Percentiles rank a stretch among this genome's conserved stretches.
Evolutionary conservation across 2,329 filamentous ascomycete genomes (phyloP).

Genomic region (Pseudocercospora ulei): DNA sequence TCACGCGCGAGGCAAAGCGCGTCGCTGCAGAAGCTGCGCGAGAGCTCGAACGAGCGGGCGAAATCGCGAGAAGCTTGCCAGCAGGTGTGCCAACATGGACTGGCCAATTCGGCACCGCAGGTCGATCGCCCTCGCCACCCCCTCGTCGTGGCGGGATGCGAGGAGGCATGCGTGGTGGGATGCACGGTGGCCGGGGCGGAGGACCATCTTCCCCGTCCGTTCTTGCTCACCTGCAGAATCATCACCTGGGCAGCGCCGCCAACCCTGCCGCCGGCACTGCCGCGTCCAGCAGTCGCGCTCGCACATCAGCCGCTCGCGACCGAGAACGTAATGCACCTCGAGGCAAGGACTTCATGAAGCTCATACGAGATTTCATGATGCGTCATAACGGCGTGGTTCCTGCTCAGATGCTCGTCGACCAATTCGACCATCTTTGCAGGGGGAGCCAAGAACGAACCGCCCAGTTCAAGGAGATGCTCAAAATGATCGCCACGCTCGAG

Average conservation of each 20-base stretch:
- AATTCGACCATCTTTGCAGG: slow-evolving; percentile 72
- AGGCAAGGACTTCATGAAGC: slow-evolving; percentile 40
- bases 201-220: slow-evolving; percentile 37
- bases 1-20: slow-evolving; percentile 70
- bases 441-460: slow-evolving; percentile 56
- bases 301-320: slow-evolving; percentile 23
- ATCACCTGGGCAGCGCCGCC: slow-evolving; percentile 33
- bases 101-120: slow-evolving; percentile 67
- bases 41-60: slow-evolving; percentile 61
- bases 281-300: slow-evolving; percentile 26
- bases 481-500: slow-evolving; percentile 63
- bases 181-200: slow-evolving; percentile 32
- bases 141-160: slow-evolving; percentile 41
- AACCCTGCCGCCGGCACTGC: slow-evolving; percentile 27
- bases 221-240: slow-evolving; percentile 38
- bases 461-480: slow-evolving; percentile 74
- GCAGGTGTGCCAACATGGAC: slow-evolving; percentile 92
- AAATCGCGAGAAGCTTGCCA: slow-evolving; percentile 61
- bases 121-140: slow-evolving; percentile 52
- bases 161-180: slow-evolving; percentile 23
- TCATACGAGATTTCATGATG: slow-evolving; percentile 67
- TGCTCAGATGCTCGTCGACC: slow-evolving; percentile 77
- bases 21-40: slow-evolving; percentile 69
- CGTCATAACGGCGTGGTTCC: slow-evolving; percentile 68
- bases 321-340: slow-evolving; percentile 19